phyloP scores from a whole-genome alignment of 148 eudicot species.

The Vaccinium darrowii region DNA sequence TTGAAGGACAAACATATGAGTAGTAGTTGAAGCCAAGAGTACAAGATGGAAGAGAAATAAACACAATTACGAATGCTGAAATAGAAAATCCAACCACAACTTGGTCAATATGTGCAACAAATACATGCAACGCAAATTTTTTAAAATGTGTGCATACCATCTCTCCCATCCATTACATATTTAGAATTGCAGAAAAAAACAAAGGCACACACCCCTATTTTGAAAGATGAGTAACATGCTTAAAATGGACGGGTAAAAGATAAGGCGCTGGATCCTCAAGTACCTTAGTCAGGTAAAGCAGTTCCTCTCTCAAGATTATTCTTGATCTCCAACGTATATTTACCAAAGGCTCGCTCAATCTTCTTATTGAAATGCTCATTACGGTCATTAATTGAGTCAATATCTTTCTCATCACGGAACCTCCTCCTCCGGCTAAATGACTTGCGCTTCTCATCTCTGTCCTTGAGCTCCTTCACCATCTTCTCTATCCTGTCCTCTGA shows the following conservation, averaged over 20 bases:
- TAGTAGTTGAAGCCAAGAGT: background rate
- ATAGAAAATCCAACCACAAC: background rate
- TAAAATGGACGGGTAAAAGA: background rate
- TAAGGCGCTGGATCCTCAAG: background rate
- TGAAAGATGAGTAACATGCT: background rate
- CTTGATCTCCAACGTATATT: slow-evolving; percentile 91
- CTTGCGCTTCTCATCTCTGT: slow-evolving; percentile 76
- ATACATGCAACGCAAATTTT: background rate
- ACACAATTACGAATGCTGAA: background rate
- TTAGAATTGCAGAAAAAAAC: background rate
- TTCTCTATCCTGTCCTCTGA: slow-evolving; percentile 71
- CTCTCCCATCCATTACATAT: background rate
- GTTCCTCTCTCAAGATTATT: slow-evolving; percentile 98
- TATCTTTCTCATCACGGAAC: slow-evolving; percentile 86
- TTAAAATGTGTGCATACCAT: background rate
- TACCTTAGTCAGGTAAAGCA: slow-evolving; percentile 89
- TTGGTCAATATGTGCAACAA: background rate
- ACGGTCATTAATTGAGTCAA: slow-evolving; percentile 94
- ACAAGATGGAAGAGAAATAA: background rate
- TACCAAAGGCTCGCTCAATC: slow-evolving; percentile 96
- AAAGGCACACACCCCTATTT: background rate
- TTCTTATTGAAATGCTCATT: slow-evolving; percentile 98
- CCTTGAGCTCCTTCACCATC: slow-evolving; percentile 92
- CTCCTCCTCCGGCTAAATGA: slow-evolving; percentile 88
- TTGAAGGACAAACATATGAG: background rate